These are phyloP conservation scores for Colletotrichum sublineola DNA, from an alignment of 2,329 filamentous ascomycete species.

Conservation along the genomic window DNA sequence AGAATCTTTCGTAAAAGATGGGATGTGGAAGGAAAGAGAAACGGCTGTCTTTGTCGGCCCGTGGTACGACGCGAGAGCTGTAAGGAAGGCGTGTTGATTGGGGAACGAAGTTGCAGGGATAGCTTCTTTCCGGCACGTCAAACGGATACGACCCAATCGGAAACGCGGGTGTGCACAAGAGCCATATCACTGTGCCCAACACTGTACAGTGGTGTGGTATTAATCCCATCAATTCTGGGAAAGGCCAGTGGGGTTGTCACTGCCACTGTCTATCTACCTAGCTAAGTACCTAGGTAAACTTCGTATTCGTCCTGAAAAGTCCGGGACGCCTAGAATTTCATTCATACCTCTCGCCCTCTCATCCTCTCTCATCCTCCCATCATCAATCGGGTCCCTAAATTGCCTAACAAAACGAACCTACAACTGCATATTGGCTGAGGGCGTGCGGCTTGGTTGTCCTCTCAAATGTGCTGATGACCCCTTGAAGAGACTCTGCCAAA, in stretches of 20 bases:
- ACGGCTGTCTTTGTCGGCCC: conserved; percentile 18
- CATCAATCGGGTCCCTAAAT: neutral
- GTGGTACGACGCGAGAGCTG: conserved; percentile 42
- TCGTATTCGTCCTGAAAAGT: conserved; percentile 10
- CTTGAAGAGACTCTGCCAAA: conserved; percentile 98
- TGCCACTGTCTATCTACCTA: neutral
- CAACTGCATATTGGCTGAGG: conserved; percentile 57
- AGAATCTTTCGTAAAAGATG: conserved; percentile 18
- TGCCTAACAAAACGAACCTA: conserved; percentile 27
- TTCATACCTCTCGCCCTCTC: neutral
- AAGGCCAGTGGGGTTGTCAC: conserved; percentile 13
- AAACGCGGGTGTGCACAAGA: conserved; percentile 7
- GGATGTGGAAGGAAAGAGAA: conserved; percentile 16
- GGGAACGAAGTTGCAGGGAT: conserved; percentile 41
- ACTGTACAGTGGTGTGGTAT: conserved; percentile 31
- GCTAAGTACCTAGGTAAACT: neutral
- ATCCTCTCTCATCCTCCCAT: neutral
- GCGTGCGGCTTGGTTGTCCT: conserved; percentile 59
- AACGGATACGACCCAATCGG: conserved; percentile 27
- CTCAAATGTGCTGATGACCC: conserved; percentile 91
- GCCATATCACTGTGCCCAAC: conserved; percentile 19
- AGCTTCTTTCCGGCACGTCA: conserved; percentile 33
- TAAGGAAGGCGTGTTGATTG: conserved; percentile 43
- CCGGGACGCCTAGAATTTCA: conserved; percentile 11
- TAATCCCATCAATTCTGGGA: conserved; percentile 21